A percentile compares a stretch with the other conserved stretches of the same genome.
Evolutionary conservation across 768 basidiomycete species (phyloP).

Genomic region (Rubroboletus satanas): DNA sequence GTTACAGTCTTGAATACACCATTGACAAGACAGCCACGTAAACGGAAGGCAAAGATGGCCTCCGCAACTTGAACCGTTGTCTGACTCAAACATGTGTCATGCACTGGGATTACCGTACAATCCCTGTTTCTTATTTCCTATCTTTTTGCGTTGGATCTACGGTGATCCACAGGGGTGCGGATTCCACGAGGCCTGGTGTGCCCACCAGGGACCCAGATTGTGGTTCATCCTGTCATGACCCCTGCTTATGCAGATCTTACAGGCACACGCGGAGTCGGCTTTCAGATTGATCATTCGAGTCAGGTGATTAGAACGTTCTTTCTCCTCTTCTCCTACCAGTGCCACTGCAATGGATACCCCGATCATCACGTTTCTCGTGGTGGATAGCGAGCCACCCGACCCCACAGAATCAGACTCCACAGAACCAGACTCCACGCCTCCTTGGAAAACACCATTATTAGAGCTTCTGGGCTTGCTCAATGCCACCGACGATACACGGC

Average conservation of each 20-base stretch:
- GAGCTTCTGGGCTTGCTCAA: constrained; percentile 8
- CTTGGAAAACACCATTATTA: constrained; percentile 11
- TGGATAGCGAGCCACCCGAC: background rate
- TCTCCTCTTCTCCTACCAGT: constrained; percentile 5
- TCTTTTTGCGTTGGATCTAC: background rate
- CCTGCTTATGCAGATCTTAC: background rate
- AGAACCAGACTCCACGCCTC: background rate
- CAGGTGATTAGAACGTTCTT: constrained; percentile 6
- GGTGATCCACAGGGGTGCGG: background rate
- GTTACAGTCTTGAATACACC: background rate
- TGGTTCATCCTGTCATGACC: background rate
- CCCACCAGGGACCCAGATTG: background rate
- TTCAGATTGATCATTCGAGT: background rate
- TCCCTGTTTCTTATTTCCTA: background rate
- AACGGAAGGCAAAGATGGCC: background rate
- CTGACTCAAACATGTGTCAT: background rate
- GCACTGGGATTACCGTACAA: background rate
- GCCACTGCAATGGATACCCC: constrained; percentile 5
- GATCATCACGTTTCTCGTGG: constrained; percentile 5
- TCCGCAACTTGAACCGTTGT: background rate
- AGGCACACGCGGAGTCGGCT: constrained; percentile 5
- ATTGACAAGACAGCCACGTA: background rate
- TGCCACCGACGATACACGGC: background rate
- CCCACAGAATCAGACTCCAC: background rate
- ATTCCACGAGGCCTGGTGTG: background rate